A percentile compares a stretch with the other conserved stretches of the same genome.
phyloP scores from a whole-genome alignment of 176 grass and related monocot species.

The Oryza coarctata region DNA sequence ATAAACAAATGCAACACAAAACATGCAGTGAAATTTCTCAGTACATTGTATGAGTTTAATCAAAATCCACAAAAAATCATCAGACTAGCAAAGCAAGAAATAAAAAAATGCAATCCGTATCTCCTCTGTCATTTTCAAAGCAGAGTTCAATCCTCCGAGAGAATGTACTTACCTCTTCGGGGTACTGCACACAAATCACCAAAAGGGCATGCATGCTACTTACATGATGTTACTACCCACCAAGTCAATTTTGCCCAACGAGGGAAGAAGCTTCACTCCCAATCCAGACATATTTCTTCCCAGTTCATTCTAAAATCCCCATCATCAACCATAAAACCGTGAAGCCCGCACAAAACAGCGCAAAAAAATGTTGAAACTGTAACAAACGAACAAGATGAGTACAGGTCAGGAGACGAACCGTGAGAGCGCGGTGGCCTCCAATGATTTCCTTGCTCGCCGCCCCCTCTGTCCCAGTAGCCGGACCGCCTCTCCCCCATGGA shows the following conservation, averaged over 20 bases:
- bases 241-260: neutral
- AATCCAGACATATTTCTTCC: neutral
- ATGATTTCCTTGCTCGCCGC: conserved; percentile 9
- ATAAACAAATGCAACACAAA: neutral
- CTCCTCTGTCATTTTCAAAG: conserved; percentile 1
- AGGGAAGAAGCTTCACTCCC: neutral
- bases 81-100: neutral
- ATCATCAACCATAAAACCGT: neutral
- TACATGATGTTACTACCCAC: neutral
- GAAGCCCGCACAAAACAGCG: neutral
- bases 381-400: neutral
- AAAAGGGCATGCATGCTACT: conserved; percentile 7
- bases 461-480: conserved; percentile 39
- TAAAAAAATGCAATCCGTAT: neutral
- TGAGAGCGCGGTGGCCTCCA: conserved; percentile 47
- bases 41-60: neutral
- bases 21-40: neutral
- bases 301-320: neutral
- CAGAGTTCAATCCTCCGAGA: conserved; percentile 16
- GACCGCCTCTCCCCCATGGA: conserved; percentile 49
- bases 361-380: neutral
- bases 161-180: neutral
- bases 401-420: conserved; percentile 38
- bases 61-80: neutral
- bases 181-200: conserved; percentile 5